Evolutionary conservation across 805 yeast genomes (phyloP).

Genomic region (Spathaspora gorwiae): DNA sequence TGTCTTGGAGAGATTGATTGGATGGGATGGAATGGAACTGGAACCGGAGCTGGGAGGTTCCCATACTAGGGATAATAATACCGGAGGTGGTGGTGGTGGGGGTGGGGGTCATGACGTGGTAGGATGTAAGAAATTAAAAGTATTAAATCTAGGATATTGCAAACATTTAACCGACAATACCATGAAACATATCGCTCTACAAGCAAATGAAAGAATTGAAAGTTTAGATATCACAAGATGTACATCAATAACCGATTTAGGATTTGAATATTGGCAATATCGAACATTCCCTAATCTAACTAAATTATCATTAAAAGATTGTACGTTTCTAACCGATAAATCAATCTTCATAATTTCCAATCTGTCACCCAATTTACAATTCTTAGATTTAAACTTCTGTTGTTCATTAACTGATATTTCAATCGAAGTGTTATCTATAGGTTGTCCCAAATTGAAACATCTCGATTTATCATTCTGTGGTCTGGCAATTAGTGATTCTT

Average conservation of each 20-base stretch:
- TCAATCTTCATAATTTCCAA: slow-evolving; percentile 59
- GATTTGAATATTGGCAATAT: slow-evolving; percentile 63
- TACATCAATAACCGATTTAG: slow-evolving; percentile 72
- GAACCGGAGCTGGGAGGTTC: background rate
- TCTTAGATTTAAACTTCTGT: slow-evolving; percentile 64
- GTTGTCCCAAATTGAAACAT: slow-evolving; percentile 52
- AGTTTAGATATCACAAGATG: slow-evolving; percentile 66
- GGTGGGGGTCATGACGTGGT: slow-evolving; percentile 5
- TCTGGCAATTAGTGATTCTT: slow-evolving; percentile 71
- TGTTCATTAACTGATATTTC: slow-evolving; percentile 70
- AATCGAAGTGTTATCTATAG: slow-evolving; percentile 59
- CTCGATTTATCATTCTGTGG: slow-evolving; percentile 73
- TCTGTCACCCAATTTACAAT: slow-evolving; percentile 54
- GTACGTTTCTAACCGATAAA: slow-evolving; percentile 67
- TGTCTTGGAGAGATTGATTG: slow-evolving; percentile 65
- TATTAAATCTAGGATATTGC: slow-evolving; percentile 64
- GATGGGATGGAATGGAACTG: slow-evolving; percentile 36
- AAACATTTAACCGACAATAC: slow-evolving; percentile 67
- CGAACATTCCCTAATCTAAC: slow-evolving; percentile 50
- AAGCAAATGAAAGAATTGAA: slow-evolving; percentile 53
- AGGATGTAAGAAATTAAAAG: slow-evolving; percentile 58
- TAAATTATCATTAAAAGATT: slow-evolving; percentile 57
- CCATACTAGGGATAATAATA: no score
- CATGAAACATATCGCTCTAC: slow-evolving; percentile 57
- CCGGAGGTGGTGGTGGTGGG: slow-evolving; percentile 1